These are phyloP conservation scores for Termitomyces sp. DNA, from an alignment of 768 basidiomycete species.

Conservation along the genomic window DNA sequence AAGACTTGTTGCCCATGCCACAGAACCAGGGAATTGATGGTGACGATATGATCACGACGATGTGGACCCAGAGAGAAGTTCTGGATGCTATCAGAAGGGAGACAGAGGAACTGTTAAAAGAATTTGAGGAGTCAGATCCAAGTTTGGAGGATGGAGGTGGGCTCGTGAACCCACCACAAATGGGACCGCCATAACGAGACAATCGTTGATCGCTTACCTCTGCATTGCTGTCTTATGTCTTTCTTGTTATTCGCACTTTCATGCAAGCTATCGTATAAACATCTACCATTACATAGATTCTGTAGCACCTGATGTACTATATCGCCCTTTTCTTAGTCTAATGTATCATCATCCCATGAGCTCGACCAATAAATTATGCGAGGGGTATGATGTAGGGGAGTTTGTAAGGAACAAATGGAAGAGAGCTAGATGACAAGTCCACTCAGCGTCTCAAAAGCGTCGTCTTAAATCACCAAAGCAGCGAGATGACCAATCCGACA, in stretches of 20 bases:
- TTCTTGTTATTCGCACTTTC: slow-evolving; percentile 2
- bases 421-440: background rate
- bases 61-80: slow-evolving; percentile 56
- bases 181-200: background rate
- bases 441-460: background rate
- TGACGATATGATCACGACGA: slow-evolving; percentile 33
- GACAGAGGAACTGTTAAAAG: slow-evolving; percentile 53
- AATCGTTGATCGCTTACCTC: background rate
- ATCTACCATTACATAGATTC: slow-evolving; percentile 9
- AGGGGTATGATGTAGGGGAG: background rate
- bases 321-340: slow-evolving; percentile 1
- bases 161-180: slow-evolving; percentile 22
- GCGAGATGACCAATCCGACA: slow-evolving; percentile 19
- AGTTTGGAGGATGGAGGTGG: slow-evolving; percentile 28
- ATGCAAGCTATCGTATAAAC: slow-evolving; percentile 2
- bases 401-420: background rate
- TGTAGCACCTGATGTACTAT: slow-evolving; percentile 7
- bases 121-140: slow-evolving; percentile 44
- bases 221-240: background rate
- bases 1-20: slow-evolving; percentile 48
- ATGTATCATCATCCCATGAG: background rate
- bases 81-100: slow-evolving; percentile 51
- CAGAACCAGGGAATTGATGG: slow-evolving; percentile 24
- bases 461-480: slow-evolving; percentile 18
- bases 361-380: background rate